phyloP scores from a whole-genome alignment of 352 stramenopile species.

The Pythium sp. region DNA sequence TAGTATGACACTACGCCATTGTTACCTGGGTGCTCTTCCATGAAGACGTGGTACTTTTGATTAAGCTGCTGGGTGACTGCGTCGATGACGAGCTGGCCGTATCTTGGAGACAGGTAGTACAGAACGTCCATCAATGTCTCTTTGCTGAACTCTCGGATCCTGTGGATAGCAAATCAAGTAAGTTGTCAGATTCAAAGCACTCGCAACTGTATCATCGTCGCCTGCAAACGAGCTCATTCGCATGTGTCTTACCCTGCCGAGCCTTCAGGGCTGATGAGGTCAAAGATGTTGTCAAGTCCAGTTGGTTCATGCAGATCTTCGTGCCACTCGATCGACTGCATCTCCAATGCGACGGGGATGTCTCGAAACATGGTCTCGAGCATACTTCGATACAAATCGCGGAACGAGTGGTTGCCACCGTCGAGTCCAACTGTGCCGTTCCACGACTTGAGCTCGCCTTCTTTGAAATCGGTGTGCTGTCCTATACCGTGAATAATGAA shows the following conservation, averaged over 20 bases:
- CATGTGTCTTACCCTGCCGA: conserved; percentile 43
- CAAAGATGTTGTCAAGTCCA: conserved; percentile 80
- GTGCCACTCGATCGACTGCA: conserved; percentile 90
- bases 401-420: conserved; percentile 77
- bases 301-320: conserved; percentile 86
- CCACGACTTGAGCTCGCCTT: conserved; percentile 81
- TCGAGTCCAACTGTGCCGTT: conserved; percentile 67
- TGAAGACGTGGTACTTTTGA: conserved; percentile 90
- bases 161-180: conserved; percentile 16
- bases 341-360: conserved; percentile 79
- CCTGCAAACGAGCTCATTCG: not conserved
- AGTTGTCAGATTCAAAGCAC: not conserved
- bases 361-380: conserved; percentile 79
- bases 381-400: conserved; percentile 73
- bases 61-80: conserved; percentile 87
- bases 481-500: conserved; percentile 88
- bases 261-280: conserved; percentile 79
- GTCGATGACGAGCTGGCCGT: conserved; percentile 90
- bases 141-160: conserved; percentile 92
- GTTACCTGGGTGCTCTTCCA: conserved; percentile 75
- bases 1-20: not conserved
- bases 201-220: not conserved
- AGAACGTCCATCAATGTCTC: conserved; percentile 94
- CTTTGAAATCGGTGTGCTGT: conserved; percentile 83
- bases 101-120: conserved; percentile 90